Conservation (phyloP, 2,329 filamentous ascomycete genomes). For the Nigrograna mackinnonii region DNA sequence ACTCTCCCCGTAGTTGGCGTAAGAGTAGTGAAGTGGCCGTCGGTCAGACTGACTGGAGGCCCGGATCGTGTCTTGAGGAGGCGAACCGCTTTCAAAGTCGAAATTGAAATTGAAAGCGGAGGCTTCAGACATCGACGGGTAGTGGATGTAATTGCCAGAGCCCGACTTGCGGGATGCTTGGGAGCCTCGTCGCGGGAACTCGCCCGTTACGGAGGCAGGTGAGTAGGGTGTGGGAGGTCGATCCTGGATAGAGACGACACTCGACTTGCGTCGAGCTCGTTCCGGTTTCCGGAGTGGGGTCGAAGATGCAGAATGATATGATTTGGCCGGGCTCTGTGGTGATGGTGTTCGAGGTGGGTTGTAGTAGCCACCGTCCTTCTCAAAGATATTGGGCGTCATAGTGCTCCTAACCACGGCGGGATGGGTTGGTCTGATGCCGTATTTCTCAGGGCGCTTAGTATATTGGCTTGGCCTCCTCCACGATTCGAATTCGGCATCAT, state of each 20-base stretch:
- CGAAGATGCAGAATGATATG: constrained; percentile 23
- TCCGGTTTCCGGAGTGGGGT: constrained; percentile 35
- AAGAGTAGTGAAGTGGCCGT: constrained; percentile 18
- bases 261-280: constrained; percentile 38
- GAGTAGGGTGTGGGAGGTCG: constrained; percentile 44
- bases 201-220: constrained; percentile 31
- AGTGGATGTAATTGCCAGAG: constrained; percentile 30
- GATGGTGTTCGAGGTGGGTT: constrained; percentile 31
- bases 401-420: constrained; percentile 29
- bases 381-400: constrained; percentile 32
- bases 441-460: constrained; percentile 38
- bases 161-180: constrained; percentile 30
- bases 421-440: constrained; percentile 31
- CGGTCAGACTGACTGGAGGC: constrained; percentile 16
- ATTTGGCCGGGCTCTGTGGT: constrained; percentile 18
- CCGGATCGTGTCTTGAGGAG: constrained; percentile 8
- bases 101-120: constrained; percentile 40
- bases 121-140: constrained; percentile 41
- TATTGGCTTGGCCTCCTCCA: constrained; percentile 44
- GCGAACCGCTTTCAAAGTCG: constrained; percentile 23
- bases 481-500: constrained; percentile 45
- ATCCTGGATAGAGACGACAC: constrained; percentile 36
- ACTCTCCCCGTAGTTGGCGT: constrained; percentile 12
- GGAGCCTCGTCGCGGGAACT: constrained; percentile 27
- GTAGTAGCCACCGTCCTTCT: constrained; percentile 36